Evolutionary conservation across 2,329 filamentous ascomycete species (phyloP).

Genomic region (Aspergillus pseudonomiae): DNA sequence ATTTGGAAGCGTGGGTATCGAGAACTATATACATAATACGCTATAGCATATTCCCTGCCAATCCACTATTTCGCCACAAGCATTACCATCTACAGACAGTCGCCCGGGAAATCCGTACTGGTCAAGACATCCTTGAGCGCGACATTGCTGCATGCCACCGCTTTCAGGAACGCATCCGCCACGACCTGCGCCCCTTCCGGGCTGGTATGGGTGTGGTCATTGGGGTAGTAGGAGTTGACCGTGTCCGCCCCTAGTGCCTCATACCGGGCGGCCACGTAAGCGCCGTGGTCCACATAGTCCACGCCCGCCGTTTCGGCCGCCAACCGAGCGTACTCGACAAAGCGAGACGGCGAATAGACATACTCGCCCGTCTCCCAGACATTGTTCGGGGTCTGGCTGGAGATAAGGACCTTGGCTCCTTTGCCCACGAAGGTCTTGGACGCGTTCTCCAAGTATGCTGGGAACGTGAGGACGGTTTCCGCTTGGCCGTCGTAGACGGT

Average conservation of each 20-base stretch:
- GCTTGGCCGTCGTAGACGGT: slow-evolving; percentile 54
- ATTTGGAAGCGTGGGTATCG: slow-evolving; percentile 4
- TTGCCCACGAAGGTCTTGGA: slow-evolving; percentile 57
- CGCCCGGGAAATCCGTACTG: slow-evolving; percentile 30
- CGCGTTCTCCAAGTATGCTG: slow-evolving; percentile 62
- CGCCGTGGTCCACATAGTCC: slow-evolving; percentile 63
- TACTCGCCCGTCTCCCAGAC: slow-evolving; percentile 62
- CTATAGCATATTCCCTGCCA: not conserved
- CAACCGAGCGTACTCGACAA: slow-evolving; percentile 58
- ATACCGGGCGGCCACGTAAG: slow-evolving; percentile 59
- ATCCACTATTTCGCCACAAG: not conserved
- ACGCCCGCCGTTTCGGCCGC: slow-evolving; percentile 51
- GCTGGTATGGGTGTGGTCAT: slow-evolving; percentile 66
- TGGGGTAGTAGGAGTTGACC: slow-evolving; percentile 59
- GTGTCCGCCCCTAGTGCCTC: slow-evolving; percentile 52
- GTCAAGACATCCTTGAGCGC: slow-evolving; percentile 44
- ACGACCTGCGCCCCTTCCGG: slow-evolving; percentile 59
- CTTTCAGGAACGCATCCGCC: slow-evolving; percentile 63
- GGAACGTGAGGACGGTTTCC: slow-evolving; percentile 64
- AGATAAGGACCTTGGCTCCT: slow-evolving; percentile 64
- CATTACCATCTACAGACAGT: slow-evolving; percentile 27
- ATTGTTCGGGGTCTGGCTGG: slow-evolving; percentile 64
- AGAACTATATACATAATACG: slow-evolving; percentile 6
- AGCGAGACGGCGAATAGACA: slow-evolving; percentile 52
- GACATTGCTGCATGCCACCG: slow-evolving; percentile 53